These are phyloP conservation scores for Fraxinus anomala DNA, from an alignment of 257 asterid species.

Conservation along the genomic window DNA sequence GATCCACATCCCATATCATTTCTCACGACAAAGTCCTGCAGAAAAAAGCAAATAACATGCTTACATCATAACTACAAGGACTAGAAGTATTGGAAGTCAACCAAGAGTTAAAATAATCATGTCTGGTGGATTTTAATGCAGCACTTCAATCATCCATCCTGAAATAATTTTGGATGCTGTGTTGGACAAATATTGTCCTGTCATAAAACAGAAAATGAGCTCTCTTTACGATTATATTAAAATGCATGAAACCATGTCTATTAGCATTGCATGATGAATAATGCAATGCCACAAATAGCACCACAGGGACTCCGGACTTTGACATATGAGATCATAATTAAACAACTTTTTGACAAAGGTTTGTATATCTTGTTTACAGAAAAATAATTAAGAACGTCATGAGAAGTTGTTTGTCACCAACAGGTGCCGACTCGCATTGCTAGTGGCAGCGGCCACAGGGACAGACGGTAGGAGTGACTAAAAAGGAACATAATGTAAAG, in stretches of 20 bases:
- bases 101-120: neutral
- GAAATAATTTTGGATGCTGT: neutral
- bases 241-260: neutral
- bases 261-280: conserved; percentile 3
- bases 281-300: neutral
- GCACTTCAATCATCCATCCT: neutral
- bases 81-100: conserved; percentile 2
- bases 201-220: neutral
- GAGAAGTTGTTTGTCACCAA: neutral
- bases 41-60: conserved; percentile 10
- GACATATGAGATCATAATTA: neutral
- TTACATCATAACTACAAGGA: conserved; percentile 2
- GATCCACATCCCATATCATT: conserved; percentile 99
- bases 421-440: neutral
- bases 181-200: neutral
- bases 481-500: neutral
- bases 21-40: conserved; percentile 88
- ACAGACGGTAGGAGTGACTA: neutral
- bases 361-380: neutral
- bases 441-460: neutral
- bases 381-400: neutral
- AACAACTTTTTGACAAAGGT: neutral
- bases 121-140: neutral
- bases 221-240: neutral
- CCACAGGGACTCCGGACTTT: neutral